Percentiles rank a stretch among this genome's conserved stretches.
These are phyloP conservation scores for Kokia cookei DNA, from an alignment of 441 rosid genomes.

Conservation along the genomic window DNA sequence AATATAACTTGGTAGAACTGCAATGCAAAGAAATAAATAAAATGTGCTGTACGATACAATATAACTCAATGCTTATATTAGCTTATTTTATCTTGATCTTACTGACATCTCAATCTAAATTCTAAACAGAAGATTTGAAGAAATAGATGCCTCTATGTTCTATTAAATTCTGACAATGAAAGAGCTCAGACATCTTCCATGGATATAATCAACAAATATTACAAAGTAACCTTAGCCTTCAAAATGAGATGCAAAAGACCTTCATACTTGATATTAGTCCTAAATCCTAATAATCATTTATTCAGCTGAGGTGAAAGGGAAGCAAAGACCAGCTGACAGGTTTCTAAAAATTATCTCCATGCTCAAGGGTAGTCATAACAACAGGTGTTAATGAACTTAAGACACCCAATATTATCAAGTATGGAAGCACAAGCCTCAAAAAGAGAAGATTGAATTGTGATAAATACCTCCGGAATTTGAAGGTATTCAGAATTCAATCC, in stretches of 20 bases:
- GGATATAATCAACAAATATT: not conserved
- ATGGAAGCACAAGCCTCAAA: not conserved
- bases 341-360: not conserved
- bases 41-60: not conserved
- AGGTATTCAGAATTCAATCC: constrained; percentile 88
- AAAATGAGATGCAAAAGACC: not conserved
- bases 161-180: not conserved
- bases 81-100: not conserved
- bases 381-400: not conserved
- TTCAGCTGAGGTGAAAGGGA: not conserved
- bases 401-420: not conserved
- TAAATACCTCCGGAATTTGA: constrained; percentile 86
- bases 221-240: not conserved
- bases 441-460: not conserved
- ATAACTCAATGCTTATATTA: not conserved
- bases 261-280: not conserved
- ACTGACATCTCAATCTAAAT: not conserved
- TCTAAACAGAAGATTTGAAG: not conserved
- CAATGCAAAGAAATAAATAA: not conserved
- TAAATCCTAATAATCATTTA: not conserved
- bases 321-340: not conserved
- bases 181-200: not conserved
- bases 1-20: not conserved
- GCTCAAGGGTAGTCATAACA: not conserved
- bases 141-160: not conserved